These are phyloP conservation scores for Dictyostelium citrinum DNA, from an alignment of 78 protist species.

Conservation along the genomic window DNA sequence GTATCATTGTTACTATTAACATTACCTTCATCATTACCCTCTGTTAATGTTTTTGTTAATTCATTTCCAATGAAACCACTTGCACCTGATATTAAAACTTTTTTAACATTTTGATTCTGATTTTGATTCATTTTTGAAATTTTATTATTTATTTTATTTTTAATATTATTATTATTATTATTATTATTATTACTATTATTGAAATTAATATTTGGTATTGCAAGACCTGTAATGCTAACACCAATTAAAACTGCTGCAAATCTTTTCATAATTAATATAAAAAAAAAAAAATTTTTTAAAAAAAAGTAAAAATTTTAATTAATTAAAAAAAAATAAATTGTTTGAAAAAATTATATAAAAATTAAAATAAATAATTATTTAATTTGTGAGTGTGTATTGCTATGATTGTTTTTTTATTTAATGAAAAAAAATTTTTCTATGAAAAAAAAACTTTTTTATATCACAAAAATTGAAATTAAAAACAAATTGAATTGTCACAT, in stretches of 20 bases:
- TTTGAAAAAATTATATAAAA: background rate
- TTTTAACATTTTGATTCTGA: background rate
- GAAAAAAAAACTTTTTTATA: no score
- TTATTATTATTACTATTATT: background rate
- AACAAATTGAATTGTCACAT: no score
- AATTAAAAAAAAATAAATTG: no score
- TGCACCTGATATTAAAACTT: conserved; percentile 32
- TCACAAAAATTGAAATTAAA: no score
- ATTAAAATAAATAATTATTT: background rate
- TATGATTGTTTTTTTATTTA: background rate
- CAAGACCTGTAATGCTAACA: background rate
- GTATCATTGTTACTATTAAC: background rate
- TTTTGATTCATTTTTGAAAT: background rate
- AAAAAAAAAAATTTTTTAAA: conserved; percentile 1
- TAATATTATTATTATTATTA: background rate
- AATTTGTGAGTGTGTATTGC: background rate
- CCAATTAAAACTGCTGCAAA: background rate
- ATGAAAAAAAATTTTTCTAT: no score
- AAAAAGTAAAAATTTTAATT: background rate
- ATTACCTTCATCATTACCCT: background rate
- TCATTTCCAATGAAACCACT: conserved; percentile 46
- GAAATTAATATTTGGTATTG: background rate
- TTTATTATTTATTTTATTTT: background rate
- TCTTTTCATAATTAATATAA: background rate
- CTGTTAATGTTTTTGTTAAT: background rate